Evolutionary conservation across 768 basidiomycete genomes (phyloP), one percentile per base, ranked within the genome.

Genomic region (Kwoniella botswanensis): DNA sequence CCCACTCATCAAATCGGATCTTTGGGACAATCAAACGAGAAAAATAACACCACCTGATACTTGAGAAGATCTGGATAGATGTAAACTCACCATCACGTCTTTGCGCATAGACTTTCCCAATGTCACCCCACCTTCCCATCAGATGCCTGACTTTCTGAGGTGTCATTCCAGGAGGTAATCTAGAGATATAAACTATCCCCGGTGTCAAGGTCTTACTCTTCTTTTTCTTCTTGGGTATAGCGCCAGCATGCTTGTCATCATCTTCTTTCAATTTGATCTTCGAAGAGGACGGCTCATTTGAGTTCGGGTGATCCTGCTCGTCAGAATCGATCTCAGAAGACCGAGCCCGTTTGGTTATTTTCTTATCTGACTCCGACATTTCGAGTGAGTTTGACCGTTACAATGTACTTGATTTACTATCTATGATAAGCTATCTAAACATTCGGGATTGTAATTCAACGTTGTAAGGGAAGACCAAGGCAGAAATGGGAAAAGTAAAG

Each of bases 121-220:
- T 87, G 70, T 94, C 93, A 3, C 97, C 97, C 79, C 94, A 91
- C 46, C 88, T 88, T 71, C 89, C 90, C 90, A 99, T 91, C 53
- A 99, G 86, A 84, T 98, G 93, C 68, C 94, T 90, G 46, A 98
- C 93, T 84, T 98, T 98, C 11, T 92, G 88, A 35, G 97, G 97
- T 22, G 91, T 93, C 97, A 99, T 98, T 1, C 94, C 96, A 15
- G 97, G 97, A 2, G 97, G 97, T 78, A 98, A 91, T 42, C 97
- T 88, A 17, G 94, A 97, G 54, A 99, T 93, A 83, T 98, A 99
- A 60, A 98, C 85, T 63, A 98, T 89, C 0, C 95, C 95, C 21
- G 94, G 84, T 7, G 75, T 74, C 1, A 55, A 7, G 2, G 41
- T 52, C 42, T 66, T 73, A 13, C 42, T 61, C 43, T 71, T 66